phyloP scores from a whole-genome alignment of 208 protist species.

The Sergeia podlipaevii region DNA sequence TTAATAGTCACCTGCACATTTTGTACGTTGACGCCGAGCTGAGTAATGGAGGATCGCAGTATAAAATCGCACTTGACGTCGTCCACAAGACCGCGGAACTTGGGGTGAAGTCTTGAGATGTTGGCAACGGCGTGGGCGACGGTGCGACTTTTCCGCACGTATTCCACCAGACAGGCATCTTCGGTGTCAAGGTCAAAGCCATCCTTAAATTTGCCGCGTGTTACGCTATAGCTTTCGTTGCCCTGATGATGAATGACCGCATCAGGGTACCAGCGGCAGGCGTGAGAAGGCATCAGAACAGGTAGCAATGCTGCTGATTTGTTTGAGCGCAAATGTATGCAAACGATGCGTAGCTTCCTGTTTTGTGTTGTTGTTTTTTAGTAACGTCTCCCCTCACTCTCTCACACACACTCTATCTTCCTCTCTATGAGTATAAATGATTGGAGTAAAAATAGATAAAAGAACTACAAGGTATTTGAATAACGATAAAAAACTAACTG shows the following conservation, averaged over 20 bases:
- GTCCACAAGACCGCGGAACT: constrained; percentile 74
- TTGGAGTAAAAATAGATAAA: neutral
- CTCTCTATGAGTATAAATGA: too few species aligned
- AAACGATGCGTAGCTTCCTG: constrained; percentile 1
- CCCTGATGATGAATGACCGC: constrained; percentile 60
- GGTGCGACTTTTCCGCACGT: constrained; percentile 25
- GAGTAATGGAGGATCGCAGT: constrained; percentile 84
- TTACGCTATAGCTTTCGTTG: constrained; percentile 57
- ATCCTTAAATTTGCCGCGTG: constrained; percentile 63
- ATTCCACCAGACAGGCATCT: constrained; percentile 47
- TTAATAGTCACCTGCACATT: constrained; percentile 60
- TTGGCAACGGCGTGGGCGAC: constrained; percentile 30
- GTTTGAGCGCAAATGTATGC: neutral
- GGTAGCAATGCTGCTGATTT: neutral
- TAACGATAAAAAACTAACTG: constrained; percentile 2
- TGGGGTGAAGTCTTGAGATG: constrained; percentile 50
- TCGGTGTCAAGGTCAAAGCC: constrained; percentile 77
- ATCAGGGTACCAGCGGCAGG: constrained; percentile 82
- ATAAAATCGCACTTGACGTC: constrained; percentile 72
- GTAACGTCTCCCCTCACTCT: too few species aligned
- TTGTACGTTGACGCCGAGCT: constrained; percentile 86
- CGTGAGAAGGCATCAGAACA: constrained; percentile 31
- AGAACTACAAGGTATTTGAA: neutral
- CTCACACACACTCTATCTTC: too few species aligned
- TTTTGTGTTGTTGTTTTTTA: neutral